A percentile compares a stretch with the other conserved stretches of the same genome.
Evolutionary conservation across 495 filamentous ascomycete species (phyloP).

Genomic region (Pyronema omphalodes): DNA sequence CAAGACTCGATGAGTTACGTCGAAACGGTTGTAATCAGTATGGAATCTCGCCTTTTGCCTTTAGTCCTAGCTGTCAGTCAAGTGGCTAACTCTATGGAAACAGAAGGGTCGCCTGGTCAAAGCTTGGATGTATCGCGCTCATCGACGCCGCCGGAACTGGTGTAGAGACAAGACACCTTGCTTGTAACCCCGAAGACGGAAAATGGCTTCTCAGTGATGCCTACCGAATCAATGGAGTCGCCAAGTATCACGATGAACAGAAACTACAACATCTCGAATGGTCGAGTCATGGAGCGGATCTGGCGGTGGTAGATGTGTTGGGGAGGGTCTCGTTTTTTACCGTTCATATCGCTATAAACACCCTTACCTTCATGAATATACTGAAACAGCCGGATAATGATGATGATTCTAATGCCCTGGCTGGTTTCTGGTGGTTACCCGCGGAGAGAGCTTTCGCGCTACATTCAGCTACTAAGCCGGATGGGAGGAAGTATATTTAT

Average conservation of each 20-base stretch:
- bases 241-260: conserved; percentile 20
- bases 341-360: conserved; percentile 21
- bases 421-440: conserved; percentile 25
- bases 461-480: conserved; percentile 3
- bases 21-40: conserved; percentile 68
- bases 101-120: conserved; percentile 80
- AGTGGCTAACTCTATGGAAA: neutral
- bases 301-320: conserved; percentile 22
- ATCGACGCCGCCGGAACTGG: conserved; percentile 51
- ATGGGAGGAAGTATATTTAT: conserved; percentile 16
- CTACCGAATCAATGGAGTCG: conserved; percentile 20
- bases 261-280: conserved; percentile 22
- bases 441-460: conserved; percentile 19
- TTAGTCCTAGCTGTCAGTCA: neutral
- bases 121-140: conserved; percentile 66
- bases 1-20: conserved; percentile 59
- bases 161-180: conserved; percentile 53
- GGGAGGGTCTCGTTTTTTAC: conserved; percentile 22
- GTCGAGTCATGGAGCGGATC: conserved; percentile 21
- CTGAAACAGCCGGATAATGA: conserved; percentile 15
- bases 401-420: conserved; percentile 21
- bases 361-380: conserved; percentile 11
- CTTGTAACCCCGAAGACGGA: conserved; percentile 48
- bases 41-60: neutral
- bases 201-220: conserved; percentile 57